Evolutionary conservation across 208 protist genomes (phyloP).

Genomic region (Porcisia hertigi): DNA sequence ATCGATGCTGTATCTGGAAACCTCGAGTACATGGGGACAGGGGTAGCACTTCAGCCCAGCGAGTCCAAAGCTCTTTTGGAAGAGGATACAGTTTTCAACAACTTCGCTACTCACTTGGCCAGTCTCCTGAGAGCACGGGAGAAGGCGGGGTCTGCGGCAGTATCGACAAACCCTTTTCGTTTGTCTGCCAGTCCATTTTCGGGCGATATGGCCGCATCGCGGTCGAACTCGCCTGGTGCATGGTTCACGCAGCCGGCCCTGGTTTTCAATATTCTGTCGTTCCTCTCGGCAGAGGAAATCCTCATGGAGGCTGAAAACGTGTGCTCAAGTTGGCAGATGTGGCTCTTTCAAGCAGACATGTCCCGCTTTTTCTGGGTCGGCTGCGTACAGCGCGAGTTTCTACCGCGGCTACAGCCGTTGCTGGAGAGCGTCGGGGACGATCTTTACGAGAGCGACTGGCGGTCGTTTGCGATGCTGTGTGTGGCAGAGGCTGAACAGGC

Average conservation of each 20-base stretch:
- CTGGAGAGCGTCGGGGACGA: slow-evolving; percentile 42
- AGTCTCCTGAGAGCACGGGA: slow-evolving; percentile 23
- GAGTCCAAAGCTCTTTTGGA: slow-evolving; percentile 48
- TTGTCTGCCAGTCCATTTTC: background rate
- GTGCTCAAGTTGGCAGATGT: slow-evolving; percentile 61
- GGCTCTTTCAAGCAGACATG: slow-evolving; percentile 46
- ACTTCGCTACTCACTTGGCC: slow-evolving; percentile 52
- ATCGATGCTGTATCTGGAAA: slow-evolving; percentile 48
- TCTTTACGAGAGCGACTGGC: slow-evolving; percentile 65
- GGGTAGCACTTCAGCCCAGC: slow-evolving; percentile 29
- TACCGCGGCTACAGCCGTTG: slow-evolving; percentile 37
- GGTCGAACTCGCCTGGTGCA: background rate
- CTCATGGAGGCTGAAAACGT: slow-evolving; percentile 64
- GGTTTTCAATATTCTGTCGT: slow-evolving; percentile 67
- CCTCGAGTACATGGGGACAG: slow-evolving; percentile 39
- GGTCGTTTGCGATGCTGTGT: slow-evolving; percentile 74
- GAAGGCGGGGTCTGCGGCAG: background rate
- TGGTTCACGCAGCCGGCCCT: slow-evolving; percentile 37
- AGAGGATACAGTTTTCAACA: slow-evolving; percentile 41
- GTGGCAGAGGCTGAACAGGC: slow-evolving; percentile 35
- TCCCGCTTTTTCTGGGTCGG: slow-evolving; percentile 73
- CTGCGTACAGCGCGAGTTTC: slow-evolving; percentile 78
- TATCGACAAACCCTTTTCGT: background rate
- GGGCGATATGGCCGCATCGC: too few relatives aligned
- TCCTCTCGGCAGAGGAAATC: slow-evolving; percentile 52